Evolutionary conservation across 495 filamentous ascomycete species (phyloP).

Genomic region (Daldinia decipiens): DNA sequence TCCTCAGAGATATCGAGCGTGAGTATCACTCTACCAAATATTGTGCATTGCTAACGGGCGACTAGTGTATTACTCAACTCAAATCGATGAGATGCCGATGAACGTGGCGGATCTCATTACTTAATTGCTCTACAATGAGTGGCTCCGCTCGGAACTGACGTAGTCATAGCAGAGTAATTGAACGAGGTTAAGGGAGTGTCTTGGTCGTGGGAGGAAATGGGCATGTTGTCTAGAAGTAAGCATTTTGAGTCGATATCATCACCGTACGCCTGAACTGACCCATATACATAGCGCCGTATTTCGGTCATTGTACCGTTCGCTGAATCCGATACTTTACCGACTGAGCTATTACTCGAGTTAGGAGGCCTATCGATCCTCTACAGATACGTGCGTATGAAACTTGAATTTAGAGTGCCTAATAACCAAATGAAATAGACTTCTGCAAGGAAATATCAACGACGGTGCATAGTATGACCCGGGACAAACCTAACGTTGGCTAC

Average conservation of each 20-base stretch:
- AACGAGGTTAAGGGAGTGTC: slow-evolving; percentile 16
- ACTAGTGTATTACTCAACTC: slow-evolving; percentile 90
- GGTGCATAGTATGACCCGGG: neutral
- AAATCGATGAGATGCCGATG: slow-evolving; percentile 99
- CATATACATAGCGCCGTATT: slow-evolving; percentile 36
- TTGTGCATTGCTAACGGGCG: slow-evolving; percentile 47
- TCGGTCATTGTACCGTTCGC: slow-evolving; percentile 18
- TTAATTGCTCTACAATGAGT: slow-evolving; percentile 12
- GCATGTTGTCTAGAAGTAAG: slow-evolving; percentile 46
- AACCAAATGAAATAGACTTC: neutral
- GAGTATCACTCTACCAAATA: slow-evolving; percentile 43
- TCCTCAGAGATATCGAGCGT: slow-evolving; percentile 95
- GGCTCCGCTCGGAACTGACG: slow-evolving; percentile 22
- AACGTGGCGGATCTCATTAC: slow-evolving; percentile 77
- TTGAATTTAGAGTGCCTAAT: neutral
- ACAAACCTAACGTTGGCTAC: neutral
- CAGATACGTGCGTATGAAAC: slow-evolving; percentile 4
- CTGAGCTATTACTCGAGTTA: neutral
- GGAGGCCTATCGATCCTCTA: neutral
- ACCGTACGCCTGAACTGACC: slow-evolving; percentile 14
- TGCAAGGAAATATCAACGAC: neutral
- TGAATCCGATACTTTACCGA: slow-evolving; percentile 3
- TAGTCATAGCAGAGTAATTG: slow-evolving; percentile 22
- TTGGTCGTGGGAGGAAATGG: slow-evolving; percentile 49
- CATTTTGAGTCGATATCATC: neutral